phyloP scores from a whole-genome alignment of 805 yeast species.

The Metschnikowia bowlesiae region DNA sequence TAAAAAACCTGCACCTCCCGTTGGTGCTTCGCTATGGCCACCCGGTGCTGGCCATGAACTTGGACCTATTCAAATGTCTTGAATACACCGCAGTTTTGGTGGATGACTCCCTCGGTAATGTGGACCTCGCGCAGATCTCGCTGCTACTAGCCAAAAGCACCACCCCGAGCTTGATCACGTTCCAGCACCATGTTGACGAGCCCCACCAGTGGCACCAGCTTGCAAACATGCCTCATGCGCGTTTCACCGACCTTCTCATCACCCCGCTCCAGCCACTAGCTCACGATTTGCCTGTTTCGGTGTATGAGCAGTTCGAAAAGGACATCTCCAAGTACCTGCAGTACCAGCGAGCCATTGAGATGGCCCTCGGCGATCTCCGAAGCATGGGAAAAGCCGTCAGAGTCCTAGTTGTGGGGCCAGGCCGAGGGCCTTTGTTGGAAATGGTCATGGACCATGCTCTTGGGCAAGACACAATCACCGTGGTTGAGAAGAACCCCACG shows the following conservation, averaged over 20 bases:
- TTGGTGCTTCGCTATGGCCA: slow-evolving; percentile 3
- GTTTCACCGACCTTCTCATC: slow-evolving; percentile 17
- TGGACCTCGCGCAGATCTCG: not conserved
- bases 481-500: slow-evolving; percentile 69
- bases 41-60: not conserved
- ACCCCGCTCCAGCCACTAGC: slow-evolving; percentile 72
- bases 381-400: slow-evolving; percentile 1
- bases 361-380: slow-evolving; percentile 41
- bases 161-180: slow-evolving; percentile 1
- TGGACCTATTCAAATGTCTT: slow-evolving; percentile 11
- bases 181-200: not conserved
- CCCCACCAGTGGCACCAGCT: slow-evolving; percentile 2
- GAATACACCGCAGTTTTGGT: slow-evolving; percentile 7
- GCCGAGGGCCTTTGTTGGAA: slow-evolving; percentile 77
- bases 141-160: not conserved
- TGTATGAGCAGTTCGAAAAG: slow-evolving; percentile 67
- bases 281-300: slow-evolving; percentile 50
- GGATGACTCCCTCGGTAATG: not conserved
- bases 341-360: slow-evolving; percentile 60
- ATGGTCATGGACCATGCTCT: slow-evolving; percentile 19
- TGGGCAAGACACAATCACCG: slow-evolving; percentile 24
- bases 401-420: slow-evolving; percentile 77
- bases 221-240: not conserved
- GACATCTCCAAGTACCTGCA: slow-evolving; percentile 66
- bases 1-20: slow-evolving; percentile 1